Base-by-base conservation (phyloP, 345 rosid species). In the Cochlearia excelsa region DNA sequence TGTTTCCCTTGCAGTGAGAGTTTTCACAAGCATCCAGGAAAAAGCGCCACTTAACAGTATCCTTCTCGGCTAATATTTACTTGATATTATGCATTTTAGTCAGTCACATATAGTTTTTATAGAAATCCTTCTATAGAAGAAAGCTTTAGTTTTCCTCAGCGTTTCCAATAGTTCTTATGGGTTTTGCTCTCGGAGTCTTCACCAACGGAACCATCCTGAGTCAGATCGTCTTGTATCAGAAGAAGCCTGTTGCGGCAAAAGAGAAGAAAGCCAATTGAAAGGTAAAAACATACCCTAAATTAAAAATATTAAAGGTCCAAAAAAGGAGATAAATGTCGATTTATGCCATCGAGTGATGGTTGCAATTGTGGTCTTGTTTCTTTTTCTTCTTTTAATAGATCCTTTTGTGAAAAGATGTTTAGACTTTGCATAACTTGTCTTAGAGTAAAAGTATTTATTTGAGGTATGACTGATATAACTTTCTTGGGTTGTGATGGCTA, bases 21-120 rank as follows among this genome's bases (percentile, higher is more conserved):
- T 92, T 42, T 92, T 92, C 74, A 92, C 98, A 53, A 81, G 96
- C 78, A 37, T 88, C 72, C 98, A 92, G 74, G 98, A 88, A 70
- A 83, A 84, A 54, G 96, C 98, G 10, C 96, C 96, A 34, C 5
- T 65, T 49, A 88, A 82, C 67, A 90, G 98, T 91, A 91, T 82
- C 80, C 88, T 82, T 80, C 2, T 64, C 59, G 41, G 34, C 46
- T 34, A 46, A 40, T 16, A 31, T 46, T 7, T 60, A 1, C 50
- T 11, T 61, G 16, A 7, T 39, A 23, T 46, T 39, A 51, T 30
- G n/a, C 50, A 29, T 30, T 23, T 33, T 33, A 33, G 5, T 33
- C 0, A 33, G 3, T 2, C 35, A 33, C 3, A 33, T 5, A 33
- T 5, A 33, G 3, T 33, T 33, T 33, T 33, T 16, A 16, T 16